Evolutionary conservation across 306 rosid species (phyloP).

Genomic region (Corylus americana): DNA sequence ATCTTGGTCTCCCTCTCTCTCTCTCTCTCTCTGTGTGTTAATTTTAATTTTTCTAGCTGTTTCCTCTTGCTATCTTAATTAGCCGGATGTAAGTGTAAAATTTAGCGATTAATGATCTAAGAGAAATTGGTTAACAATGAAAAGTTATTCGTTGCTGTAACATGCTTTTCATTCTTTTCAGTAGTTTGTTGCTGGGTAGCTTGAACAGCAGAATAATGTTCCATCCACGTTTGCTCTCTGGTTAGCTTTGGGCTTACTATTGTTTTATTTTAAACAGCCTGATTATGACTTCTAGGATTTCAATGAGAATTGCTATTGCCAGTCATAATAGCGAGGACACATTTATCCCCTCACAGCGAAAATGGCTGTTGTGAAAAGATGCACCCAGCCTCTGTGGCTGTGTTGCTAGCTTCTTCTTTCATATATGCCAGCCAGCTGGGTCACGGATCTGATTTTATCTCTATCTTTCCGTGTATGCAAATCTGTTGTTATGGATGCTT

Average conservation of each 20-base stretch:
- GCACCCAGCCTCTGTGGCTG: not conserved
- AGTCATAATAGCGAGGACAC: not conserved
- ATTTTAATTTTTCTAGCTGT: not conserved
- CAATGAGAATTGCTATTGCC: not conserved
- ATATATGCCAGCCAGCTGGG: not conserved
- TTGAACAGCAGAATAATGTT: not conserved
- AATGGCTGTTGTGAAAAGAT: not conserved
- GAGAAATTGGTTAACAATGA: not conserved
- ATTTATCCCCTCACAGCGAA: not conserved
- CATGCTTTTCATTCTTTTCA: slow-evolving; percentile 7
- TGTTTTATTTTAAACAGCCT: no score
- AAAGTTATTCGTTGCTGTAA: not conserved
- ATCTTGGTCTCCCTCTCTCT: not conserved
- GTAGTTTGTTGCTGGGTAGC: not conserved
- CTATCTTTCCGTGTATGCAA: not conserved
- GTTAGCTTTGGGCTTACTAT: no score
- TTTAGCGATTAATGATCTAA: not conserved
- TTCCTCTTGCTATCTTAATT: not conserved
- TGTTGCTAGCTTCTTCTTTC: not conserved
- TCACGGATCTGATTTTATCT: not conserved
- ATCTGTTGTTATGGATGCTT: not conserved
- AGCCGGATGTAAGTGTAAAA: not conserved
- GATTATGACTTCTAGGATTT: no score
- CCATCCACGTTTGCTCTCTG: no score
- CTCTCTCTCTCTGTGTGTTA: not conserved